Evolutionary conservation across 2,329 filamentous ascomycete species (phyloP), one percentile per base, ranked within the genome.

Genomic region (Amesomyces nigricolor): DNA sequence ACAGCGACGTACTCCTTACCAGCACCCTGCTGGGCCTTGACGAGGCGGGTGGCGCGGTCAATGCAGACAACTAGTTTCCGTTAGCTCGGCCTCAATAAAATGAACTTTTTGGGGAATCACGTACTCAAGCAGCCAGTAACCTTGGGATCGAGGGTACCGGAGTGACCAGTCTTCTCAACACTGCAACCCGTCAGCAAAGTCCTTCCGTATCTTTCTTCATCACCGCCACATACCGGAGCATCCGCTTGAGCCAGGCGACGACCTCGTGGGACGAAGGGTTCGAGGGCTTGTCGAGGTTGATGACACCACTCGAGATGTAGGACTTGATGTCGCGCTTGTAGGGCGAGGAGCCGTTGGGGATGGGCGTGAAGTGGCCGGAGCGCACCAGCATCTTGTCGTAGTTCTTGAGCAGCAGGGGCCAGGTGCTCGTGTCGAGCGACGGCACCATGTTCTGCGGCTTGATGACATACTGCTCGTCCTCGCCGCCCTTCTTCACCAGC

Each of bases 1-100:
- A 99, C 91, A 68, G 88, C 91, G 52, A 97, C 91, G 72, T 99
- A 99, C 78, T 99, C 94, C 79, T 99, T 99, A 81, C 94, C 94
- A 59, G 94, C 94, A 69, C 92, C 91, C 75, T 99, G 94, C 76
- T 99, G 94, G 51, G 91, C 96, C 81, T 99, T 99, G 72, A 99
- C 94, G 56, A 99, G 85, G 68, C 94, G 88, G 63, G 94, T 99
- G 53, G 94, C 94, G 69, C 94, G 91, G 76, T 97, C 94, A 71
- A 97, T 89, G 75, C 68, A 70, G 45, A 70, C 73, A 68, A 66
- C 62, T 63, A 30, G 13, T 13, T 22, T 26, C 2, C 13, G 52
- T 62, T 53, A 61, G 56, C 39, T 6, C 9, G 32, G 32, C 32
- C 9, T 35, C 32, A 35, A 35, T 35, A 2, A 13, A 9, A 35